A percentile compares a stretch with the other conserved stretches of the same genome.
These are phyloP conservation scores for Mortierella sp. DNA, from an alignment of 371 early-diverging fungal species.

Conservation along the genomic window DNA sequence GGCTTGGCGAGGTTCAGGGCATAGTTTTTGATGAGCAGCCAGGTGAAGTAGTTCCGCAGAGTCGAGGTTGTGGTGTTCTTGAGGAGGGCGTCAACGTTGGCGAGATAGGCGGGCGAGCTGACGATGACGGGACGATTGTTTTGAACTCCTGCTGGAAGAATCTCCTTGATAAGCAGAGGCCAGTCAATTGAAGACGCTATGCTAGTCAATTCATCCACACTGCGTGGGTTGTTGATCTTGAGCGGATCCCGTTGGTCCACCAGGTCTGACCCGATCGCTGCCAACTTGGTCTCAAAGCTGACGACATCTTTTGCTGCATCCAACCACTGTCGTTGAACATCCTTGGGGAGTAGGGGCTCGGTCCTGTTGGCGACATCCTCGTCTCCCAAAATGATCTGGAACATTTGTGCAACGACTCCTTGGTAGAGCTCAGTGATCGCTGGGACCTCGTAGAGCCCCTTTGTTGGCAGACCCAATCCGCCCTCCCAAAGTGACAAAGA, in stretches of 20 bases:
- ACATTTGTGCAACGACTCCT: neutral
- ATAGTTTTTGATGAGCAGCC: conserved; percentile 55
- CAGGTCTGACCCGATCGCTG: neutral
- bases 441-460: neutral
- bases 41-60: conserved; percentile 62
- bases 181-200: conserved; percentile 62
- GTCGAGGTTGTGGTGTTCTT: conserved; percentile 43
- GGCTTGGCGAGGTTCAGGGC: conserved; percentile 40
- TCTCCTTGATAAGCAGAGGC: conserved; percentile 55
- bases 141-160: conserved; percentile 51
- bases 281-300: conserved; percentile 20
- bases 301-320: conserved; percentile 24
- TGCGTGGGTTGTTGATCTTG: conserved; percentile 58
- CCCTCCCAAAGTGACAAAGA: neutral
- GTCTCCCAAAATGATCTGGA: neutral
- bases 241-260: conserved; percentile 61
- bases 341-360: neutral
- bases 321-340: neutral
- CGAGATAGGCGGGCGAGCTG: conserved; percentile 56
- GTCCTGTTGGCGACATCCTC: neutral
- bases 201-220: conserved; percentile 47
- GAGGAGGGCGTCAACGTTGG: conserved; percentile 56
- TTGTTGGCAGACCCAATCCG: neutral
- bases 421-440: neutral
- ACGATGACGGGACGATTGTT: conserved; percentile 55